A percentile compares a stretch with the other conserved stretches of the same genome.
Evolutionary conservation across 2,329 filamentous ascomycete genomes (phyloP).

Genomic region (Scleromitrula shiraiana): DNA sequence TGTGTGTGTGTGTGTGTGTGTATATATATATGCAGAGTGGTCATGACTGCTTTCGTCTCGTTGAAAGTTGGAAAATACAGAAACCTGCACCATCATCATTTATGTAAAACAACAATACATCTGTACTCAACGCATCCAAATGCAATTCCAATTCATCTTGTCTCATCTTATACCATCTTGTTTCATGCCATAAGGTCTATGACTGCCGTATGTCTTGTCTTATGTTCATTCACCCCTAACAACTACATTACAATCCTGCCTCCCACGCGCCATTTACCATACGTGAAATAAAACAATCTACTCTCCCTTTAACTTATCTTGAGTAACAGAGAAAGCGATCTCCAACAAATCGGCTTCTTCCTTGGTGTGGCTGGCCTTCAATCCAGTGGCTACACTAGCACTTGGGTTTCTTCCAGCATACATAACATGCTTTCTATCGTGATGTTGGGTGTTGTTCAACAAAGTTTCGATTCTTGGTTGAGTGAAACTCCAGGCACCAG

Average conservation of each 20-base stretch:
- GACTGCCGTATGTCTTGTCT: background rate
- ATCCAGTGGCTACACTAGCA: slow-evolving; percentile 85
- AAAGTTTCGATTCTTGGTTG: slow-evolving; percentile 96
- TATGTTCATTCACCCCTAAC: background rate
- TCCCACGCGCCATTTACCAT: too few relatives aligned
- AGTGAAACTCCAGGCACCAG: slow-evolving; percentile 93
- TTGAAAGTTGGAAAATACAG: too few relatives aligned
- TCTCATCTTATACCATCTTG: background rate
- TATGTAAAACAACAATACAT: background rate
- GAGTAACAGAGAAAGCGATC: slow-evolving; percentile 54
- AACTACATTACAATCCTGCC: slow-evolving; percentile 5
- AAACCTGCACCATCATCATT: background rate
- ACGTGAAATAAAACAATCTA: slow-evolving; percentile 14
- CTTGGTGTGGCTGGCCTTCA: slow-evolving; percentile 81
- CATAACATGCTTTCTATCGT: slow-evolving; percentile 92
- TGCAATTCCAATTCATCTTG: too few relatives aligned
- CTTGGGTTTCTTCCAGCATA: slow-evolving; percentile 93
- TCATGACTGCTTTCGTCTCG: too few relatives aligned
- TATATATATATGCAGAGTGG: too few relatives aligned
- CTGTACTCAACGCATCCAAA: background rate
- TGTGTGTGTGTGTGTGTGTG: too few relatives aligned
- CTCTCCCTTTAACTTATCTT: slow-evolving; percentile 60
- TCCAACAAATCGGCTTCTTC: slow-evolving; percentile 82
- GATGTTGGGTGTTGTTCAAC: slow-evolving; percentile 84
- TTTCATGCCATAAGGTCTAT: background rate